Evolutionary conservation across 164 flowering plant genomes (phyloP), one percentile per base, ranked within the genome.

Genomic region (Magnolia sinica): DNA sequence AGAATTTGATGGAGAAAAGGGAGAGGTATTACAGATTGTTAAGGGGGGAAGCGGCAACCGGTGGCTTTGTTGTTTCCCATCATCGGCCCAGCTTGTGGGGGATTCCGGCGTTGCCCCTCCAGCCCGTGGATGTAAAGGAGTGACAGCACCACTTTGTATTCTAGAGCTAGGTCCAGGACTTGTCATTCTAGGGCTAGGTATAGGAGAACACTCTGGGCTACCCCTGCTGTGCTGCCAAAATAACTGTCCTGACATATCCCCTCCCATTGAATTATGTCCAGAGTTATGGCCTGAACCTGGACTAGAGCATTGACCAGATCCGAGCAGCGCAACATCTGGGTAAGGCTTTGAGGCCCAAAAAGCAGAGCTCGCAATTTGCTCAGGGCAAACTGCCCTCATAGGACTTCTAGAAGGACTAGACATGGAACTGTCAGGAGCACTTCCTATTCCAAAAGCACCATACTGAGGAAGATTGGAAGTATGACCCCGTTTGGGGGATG

Each of bases 381-480:
- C 98, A 20, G 82, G 52, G 73, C 90, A 85, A 82, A 83, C 83
- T 10, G 83, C 87, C 82, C 91, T 88, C 82, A 91, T 83, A 59
- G 98, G 97, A 81, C 99, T 96, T 82, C 92, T 91, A 58, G 97
- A 91, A 72, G 97, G 99, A 83, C 98, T 96, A 65, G 97, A 93
- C 91, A 90, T 84, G 23, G 97, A 92, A 84, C 99, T 95, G 79
- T 93, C 97, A 37, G 95, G 96, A 81, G 94, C 96, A 88, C 91
- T 93, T 74, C 75, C 86, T 50, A 92, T 67, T n/a, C 76, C 87
- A 51, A 92, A 84, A 73, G 91, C 88, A 79, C 89, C 89, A 71
- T 82, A 81, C n/a, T 20, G 74, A 73, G 95, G 92, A 73, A 91
- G 86, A 80, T 86, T 89, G 55, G 88, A 85, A n/a, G 90, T 81